A percentile compares a stretch with the other conserved stretches of the same genome.
These are phyloP conservation scores for Candida michaelii DNA, from an alignment of 805 yeast genomes.

Conservation along the genomic window DNA sequence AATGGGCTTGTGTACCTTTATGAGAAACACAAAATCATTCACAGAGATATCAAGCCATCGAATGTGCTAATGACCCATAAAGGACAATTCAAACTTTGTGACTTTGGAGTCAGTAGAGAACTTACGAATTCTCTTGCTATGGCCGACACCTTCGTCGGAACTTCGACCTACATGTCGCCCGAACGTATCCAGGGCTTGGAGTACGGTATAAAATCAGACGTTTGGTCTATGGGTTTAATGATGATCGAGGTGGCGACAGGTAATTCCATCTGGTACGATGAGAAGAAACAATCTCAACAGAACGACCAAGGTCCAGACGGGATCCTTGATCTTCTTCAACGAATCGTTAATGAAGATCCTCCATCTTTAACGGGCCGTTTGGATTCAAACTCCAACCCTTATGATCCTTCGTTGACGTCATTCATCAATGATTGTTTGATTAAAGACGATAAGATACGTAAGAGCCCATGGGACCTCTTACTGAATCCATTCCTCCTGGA, in stretches of 20 bases:
- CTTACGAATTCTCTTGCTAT: conserved; percentile 77
- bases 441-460: conserved; percentile 65
- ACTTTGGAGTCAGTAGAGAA: conserved; percentile 94
- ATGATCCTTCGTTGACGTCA: conserved; percentile 52
- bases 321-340: conserved; percentile 82
- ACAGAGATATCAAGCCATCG: conserved; percentile 94
- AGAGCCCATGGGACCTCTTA: conserved; percentile 71
- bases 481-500: conserved; percentile 22
- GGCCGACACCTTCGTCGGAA: conserved; percentile 98
- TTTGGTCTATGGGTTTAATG: conserved; percentile 95
- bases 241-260: conserved; percentile 88
- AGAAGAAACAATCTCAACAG: conserved; percentile 2
- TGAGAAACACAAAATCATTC: conserved; percentile 82
- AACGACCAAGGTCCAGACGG: conserved; percentile 62
- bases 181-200: conserved; percentile 94
- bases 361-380: conserved; percentile 55
- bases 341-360: conserved; percentile 91
- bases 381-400: conserved; percentile 30
- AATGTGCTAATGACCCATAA: conserved; percentile 83
- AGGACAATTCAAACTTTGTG: conserved; percentile 91
- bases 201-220: conserved; percentile 93
- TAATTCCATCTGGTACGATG: conserved; percentile 64
- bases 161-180: conserved; percentile 95
- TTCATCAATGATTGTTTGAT: conserved; percentile 75
- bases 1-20: conserved; percentile 82